Conservation (phyloP, 108 stramenopile genomes). For the Ochromonas danica region DNA sequence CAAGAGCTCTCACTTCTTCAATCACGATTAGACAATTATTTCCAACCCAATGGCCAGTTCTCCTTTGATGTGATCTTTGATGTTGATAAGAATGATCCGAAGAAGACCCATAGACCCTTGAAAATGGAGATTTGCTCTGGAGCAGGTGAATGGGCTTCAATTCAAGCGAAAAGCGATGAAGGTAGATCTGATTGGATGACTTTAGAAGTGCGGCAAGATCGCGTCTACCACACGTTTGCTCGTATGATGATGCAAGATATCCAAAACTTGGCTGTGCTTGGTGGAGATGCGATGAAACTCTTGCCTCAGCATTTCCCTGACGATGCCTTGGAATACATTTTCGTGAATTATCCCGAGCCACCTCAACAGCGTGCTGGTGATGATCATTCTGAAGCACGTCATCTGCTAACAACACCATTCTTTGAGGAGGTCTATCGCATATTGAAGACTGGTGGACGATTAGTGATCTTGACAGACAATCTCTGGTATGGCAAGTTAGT, state of each 20-base stretch:
- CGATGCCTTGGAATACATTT: neutral
- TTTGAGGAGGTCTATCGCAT: conserved; percentile 8
- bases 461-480: conserved; percentile 27
- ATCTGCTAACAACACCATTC: conserved; percentile 8
- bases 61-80: too few relatives aligned
- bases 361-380: conserved; percentile 18
- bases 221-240: conserved; percentile 31
- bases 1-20: too few relatives aligned
- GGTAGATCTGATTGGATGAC: conserved; percentile 15
- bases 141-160: conserved; percentile 27
- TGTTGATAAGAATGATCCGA: neutral
- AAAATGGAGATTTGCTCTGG: conserved; percentile 36
- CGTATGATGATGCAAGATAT: neutral
- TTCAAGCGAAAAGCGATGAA: neutral
- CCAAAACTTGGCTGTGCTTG: neutral
- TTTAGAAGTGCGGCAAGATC: conserved; percentile 24
- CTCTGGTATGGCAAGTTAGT: conserved; percentile 32
- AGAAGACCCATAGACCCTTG: too few relatives aligned
- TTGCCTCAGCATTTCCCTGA: neutral
- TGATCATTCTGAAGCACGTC: conserved; percentile 11
- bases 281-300: conserved; percentile 7
- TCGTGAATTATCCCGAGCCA: conserved; percentile 34
- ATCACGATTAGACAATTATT: too few relatives aligned
- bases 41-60: too few relatives aligned
- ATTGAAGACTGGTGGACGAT: neutral